Evolutionary conservation across 768 basidiomycete genomes (phyloP).

Genomic region (Gloeophyllum trabeum): DNA sequence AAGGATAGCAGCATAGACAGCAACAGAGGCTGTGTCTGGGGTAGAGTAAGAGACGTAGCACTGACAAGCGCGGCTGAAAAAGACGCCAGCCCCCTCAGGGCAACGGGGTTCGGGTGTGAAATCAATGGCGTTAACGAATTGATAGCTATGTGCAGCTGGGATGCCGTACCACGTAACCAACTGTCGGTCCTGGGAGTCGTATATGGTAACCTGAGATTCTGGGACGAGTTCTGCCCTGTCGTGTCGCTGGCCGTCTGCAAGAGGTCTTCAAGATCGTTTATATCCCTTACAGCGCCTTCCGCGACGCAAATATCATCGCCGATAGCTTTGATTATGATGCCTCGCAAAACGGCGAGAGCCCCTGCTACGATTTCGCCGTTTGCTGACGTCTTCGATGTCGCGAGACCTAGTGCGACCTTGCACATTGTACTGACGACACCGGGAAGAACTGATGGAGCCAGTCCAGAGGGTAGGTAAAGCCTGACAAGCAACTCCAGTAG

Average conservation of each 20-base stretch:
- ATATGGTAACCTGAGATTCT: slow-evolving; percentile 17
- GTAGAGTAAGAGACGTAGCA: slow-evolving; percentile 49
- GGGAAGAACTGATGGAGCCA: slow-evolving; percentile 64
- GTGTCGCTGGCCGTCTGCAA: slow-evolving; percentile 17
- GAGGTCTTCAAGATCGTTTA: slow-evolving; percentile 58
- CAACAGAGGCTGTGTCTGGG: slow-evolving; percentile 55
- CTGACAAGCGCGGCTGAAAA: slow-evolving; percentile 47
- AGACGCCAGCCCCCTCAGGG: slow-evolving; percentile 42
- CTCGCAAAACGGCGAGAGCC: slow-evolving; percentile 46
- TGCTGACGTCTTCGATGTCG: slow-evolving; percentile 52
- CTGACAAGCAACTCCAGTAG: slow-evolving; percentile 41
- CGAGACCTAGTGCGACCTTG: slow-evolving; percentile 49
- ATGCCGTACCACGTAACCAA: slow-evolving; percentile 75
- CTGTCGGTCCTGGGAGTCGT: slow-evolving; percentile 50
- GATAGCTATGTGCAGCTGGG: slow-evolving; percentile 77
- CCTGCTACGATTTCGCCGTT: slow-evolving; percentile 56
- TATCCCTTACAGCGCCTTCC: slow-evolving; percentile 43
- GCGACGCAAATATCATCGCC: slow-evolving; percentile 56
- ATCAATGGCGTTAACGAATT: slow-evolving; percentile 63
- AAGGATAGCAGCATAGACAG: slow-evolving; percentile 67
- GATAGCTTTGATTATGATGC: slow-evolving; percentile 42
- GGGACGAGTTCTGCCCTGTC: background rate
- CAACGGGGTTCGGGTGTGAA: slow-evolving; percentile 59
- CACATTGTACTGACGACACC: slow-evolving; percentile 73
- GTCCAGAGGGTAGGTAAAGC: slow-evolving; percentile 35